Conservation (phyloP, 352 stramenopile genomes). For the Phytopythium cucurbitacearum region DNA sequence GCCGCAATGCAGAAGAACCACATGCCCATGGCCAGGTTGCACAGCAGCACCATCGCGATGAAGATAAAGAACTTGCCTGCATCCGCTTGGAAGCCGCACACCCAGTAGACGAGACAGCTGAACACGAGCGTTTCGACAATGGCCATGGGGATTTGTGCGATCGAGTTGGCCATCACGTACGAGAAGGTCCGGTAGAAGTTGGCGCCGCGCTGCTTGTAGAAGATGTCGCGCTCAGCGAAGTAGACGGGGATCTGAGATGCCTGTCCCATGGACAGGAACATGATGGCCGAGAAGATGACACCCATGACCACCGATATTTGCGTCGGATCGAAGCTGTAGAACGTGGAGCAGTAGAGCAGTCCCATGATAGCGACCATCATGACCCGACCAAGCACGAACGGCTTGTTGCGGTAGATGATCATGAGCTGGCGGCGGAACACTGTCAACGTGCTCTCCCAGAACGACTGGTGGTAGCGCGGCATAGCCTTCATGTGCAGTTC, state of each 20-base stretch:
- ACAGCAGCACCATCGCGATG: constrained; percentile 32
- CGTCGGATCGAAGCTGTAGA: constrained; percentile 37
- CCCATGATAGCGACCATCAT: constrained; percentile 40
- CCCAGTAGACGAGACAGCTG: constrained; percentile 76
- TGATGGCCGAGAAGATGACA: constrained; percentile 55
- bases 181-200: constrained; percentile 75
- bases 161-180: constrained; percentile 55
- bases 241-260: constrained; percentile 70
- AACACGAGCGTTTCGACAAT: constrained; percentile 70
- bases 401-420: constrained; percentile 46
- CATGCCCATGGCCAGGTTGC: constrained; percentile 33
- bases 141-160: constrained; percentile 55
- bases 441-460: constrained; percentile 27
- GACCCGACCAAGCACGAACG: constrained; percentile 34
- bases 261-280: constrained; percentile 28
- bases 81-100: constrained; percentile 48
- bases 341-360: constrained; percentile 31
- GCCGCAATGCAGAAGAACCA: constrained; percentile 47
- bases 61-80: constrained; percentile 36
- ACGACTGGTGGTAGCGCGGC: constrained; percentile 38
- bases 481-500: constrained; percentile 25
- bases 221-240: constrained; percentile 55
- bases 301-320: constrained; percentile 49
- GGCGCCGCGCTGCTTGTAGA: constrained; percentile 76
- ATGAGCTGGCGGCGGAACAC: constrained; percentile 48